phyloP scores from a whole-genome alignment of 495 filamentous ascomycete genomes.

The Penicillium soppii region DNA sequence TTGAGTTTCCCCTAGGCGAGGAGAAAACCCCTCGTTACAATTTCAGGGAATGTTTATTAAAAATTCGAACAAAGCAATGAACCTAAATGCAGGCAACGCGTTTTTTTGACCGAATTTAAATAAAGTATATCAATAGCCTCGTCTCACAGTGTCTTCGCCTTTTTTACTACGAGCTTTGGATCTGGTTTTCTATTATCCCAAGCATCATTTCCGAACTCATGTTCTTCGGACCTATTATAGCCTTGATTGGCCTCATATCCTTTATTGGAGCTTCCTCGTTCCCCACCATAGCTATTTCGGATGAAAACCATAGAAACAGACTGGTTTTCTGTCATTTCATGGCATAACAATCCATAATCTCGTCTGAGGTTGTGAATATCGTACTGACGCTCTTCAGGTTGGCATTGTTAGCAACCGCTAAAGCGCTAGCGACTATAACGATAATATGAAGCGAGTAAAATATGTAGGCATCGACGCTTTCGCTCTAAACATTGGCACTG shows the following conservation, averaged over 20 bases:
- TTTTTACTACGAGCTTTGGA: no score
- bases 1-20: neutral
- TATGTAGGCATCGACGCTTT: conserved; percentile 59
- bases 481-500: conserved; percentile 57
- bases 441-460: conserved; percentile 57
- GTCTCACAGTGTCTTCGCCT: no score
- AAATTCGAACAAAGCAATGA: no score
- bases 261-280: conserved; percentile 9
- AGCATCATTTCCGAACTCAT: no score
- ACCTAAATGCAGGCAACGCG: no score
- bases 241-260: conserved; percentile 13
- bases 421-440: conserved; percentile 51
- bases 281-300: neutral
- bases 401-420: conserved; percentile 52
- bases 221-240: conserved; percentile 9
- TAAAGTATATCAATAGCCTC: no score
- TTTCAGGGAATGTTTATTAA: no score
- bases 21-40: no score
- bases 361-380: neutral
- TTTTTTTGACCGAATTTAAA: no score
- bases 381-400: conserved; percentile 33
- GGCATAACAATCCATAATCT: conserved; percentile 43
- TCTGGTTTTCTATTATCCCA: no score
- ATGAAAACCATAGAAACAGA: conserved; percentile 15
- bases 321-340: conserved; percentile 63